Conservation (phyloP, 2,329 filamentous ascomycete species). For the Colletotrichum godetiae region DNA sequence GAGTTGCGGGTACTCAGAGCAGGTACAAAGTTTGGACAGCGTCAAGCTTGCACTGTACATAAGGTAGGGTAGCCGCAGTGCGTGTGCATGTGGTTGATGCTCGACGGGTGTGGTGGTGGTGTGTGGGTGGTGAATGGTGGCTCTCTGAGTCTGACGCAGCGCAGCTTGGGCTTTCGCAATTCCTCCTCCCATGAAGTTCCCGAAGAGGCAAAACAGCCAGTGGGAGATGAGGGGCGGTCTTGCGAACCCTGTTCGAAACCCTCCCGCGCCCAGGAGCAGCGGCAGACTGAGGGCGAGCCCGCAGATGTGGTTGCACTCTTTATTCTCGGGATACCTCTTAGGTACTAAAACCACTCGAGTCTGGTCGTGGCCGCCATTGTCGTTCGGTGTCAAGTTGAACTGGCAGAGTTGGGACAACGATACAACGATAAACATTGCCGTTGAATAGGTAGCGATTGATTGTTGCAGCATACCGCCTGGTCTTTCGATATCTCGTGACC, state of each 20-base stretch:
- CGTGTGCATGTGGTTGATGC: not conserved
- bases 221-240: slow-evolving; percentile 13
- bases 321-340: slow-evolving; percentile 6
- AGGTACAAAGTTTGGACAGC: slow-evolving; percentile 14
- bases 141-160: not conserved
- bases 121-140: not conserved
- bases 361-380: not conserved
- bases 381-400: not conserved
- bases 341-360: slow-evolving; percentile 1
- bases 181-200: not conserved
- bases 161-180: slow-evolving; percentile 4
- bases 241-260: slow-evolving; percentile 22
- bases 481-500: not conserved
- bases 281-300: not conserved
- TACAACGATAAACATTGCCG: not conserved
- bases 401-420: not conserved
- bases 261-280: slow-evolving; percentile 21
- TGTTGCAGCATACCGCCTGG: not conserved
- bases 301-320: slow-evolving; percentile 14
- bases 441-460: not conserved
- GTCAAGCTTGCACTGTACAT: slow-evolving; percentile 4
- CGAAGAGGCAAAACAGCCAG: slow-evolving; percentile 15
- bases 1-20: slow-evolving; percentile 25
- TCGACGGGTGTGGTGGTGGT: not conserved
- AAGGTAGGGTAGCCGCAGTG: not conserved